A percentile compares a stretch with the other conserved stretches of the same genome.
phyloP scores from a whole-genome alignment of 2,329 filamentous ascomycete genomes.

The Aspergillus pseudoviridinutans region DNA sequence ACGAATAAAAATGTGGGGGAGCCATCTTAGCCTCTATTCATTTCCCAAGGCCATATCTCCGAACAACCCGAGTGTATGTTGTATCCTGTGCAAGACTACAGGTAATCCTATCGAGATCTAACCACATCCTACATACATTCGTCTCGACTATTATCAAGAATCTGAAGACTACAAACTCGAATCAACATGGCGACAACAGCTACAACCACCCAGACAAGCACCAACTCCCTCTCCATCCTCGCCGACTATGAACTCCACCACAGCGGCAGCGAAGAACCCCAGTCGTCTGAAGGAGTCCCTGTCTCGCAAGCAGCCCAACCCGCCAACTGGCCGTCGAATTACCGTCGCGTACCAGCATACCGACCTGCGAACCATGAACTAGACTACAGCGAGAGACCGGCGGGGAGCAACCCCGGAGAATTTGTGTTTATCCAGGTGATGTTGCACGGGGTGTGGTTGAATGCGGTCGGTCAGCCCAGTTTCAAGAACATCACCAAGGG shows the following conservation, averaged over 20 bases:
- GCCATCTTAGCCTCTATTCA: too few species aligned
- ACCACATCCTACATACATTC: not conserved
- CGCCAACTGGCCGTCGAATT: slow-evolving; percentile 45
- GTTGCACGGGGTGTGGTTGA: slow-evolving; percentile 46
- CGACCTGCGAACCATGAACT: slow-evolving; percentile 45
- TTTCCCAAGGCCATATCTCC: too few species aligned
- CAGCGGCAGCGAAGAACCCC: slow-evolving; percentile 8
- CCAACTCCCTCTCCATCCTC: slow-evolving; percentile 17
- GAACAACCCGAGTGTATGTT: too few species aligned
- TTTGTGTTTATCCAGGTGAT: slow-evolving; percentile 48
- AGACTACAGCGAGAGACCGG: slow-evolving; percentile 40
- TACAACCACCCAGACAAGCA: slow-evolving; percentile 9
- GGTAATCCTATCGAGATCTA: too few species aligned
- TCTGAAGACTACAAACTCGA: not conserved
- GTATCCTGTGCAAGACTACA: too few species aligned
- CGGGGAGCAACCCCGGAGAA: slow-evolving; percentile 44
- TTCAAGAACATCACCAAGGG: not conserved
- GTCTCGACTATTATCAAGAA: not conserved
- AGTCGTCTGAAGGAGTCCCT: not conserved
- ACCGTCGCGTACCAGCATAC: slow-evolving; percentile 47
- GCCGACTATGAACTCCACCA: slow-evolving; percentile 28
- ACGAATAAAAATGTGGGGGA: too few species aligned
- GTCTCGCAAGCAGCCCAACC: slow-evolving; percentile 7
- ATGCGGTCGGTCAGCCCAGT: slow-evolving; percentile 27
- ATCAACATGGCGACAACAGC: slow-evolving; percentile 21